Percentiles rank a stretch among this genome's conserved stretches.
phyloP scores from a whole-genome alignment of 345 rosid species.

The Boechera retrofracta region DNA sequence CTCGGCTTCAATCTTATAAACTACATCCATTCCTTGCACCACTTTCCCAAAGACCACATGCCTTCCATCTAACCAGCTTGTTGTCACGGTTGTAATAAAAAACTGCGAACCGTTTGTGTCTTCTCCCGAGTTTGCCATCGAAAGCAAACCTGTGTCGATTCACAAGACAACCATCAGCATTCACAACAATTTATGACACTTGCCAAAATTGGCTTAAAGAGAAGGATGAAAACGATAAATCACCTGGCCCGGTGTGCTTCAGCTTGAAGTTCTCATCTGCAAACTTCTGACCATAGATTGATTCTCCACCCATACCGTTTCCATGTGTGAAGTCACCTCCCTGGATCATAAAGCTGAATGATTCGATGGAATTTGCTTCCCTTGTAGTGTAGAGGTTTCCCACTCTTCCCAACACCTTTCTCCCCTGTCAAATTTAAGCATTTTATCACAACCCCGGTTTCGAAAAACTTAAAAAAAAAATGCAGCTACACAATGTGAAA shows the following conservation, averaged over 20 bases:
- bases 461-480: not conserved
- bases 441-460: not conserved
- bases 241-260: constrained; percentile 96
- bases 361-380: constrained; percentile 89
- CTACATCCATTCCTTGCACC: constrained; percentile 95
- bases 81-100: constrained; percentile 90
- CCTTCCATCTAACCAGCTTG: constrained; percentile 96
- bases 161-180: constrained; percentile 9
- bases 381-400: constrained; percentile 86
- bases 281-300: constrained; percentile 94
- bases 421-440: constrained; percentile 57
- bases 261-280: constrained; percentile 93
- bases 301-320: constrained; percentile 95
- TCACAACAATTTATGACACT: not conserved
- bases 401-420: constrained; percentile 87
- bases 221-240: not conserved
- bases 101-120: constrained; percentile 97
- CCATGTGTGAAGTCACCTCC: constrained; percentile 98
- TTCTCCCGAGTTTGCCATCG: constrained; percentile 94
- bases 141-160: constrained; percentile 62
- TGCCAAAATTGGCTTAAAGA: constrained; percentile 1
- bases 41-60: constrained; percentile 98
- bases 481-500: constrained; percentile 5
- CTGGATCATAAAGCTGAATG: constrained; percentile 90
- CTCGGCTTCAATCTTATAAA: constrained; percentile 92